A percentile compares a stretch with the other conserved stretches of the same genome.
phyloP scores from a whole-genome alignment of 2,329 filamentous ascomycete species.

The Penicillium sp. region DNA sequence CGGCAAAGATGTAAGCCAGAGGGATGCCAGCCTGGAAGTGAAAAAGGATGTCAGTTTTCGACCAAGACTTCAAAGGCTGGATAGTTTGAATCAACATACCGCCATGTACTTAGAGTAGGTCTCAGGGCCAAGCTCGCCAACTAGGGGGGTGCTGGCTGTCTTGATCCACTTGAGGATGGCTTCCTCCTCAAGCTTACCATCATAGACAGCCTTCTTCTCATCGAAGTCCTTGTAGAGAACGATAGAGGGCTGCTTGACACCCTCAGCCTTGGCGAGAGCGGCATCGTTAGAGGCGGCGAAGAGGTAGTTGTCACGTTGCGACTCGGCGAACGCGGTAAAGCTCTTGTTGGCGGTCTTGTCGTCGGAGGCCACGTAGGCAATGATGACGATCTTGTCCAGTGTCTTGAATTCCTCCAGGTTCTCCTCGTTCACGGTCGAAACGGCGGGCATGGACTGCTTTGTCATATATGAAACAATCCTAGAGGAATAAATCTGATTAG shows the following conservation, averaged over 20 bases:
- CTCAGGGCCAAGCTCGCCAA: conserved; percentile 94
- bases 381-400: conserved; percentile 90
- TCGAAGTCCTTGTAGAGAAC: conserved; percentile 98
- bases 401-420: conserved; percentile 95
- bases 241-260: conserved; percentile 78
- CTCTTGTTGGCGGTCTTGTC: conserved; percentile 85
- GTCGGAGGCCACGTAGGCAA: conserved; percentile 78
- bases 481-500: neutral
- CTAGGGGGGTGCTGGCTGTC: conserved; percentile 78
- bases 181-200: conserved; percentile 76
- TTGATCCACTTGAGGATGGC: conserved; percentile 80
- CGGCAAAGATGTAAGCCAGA: conserved; percentile 95
- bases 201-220: conserved; percentile 85
- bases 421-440: conserved; percentile 76
- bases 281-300: conserved; percentile 87
- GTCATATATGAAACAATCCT: conserved; percentile 84
- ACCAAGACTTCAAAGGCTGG: neutral
- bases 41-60: neutral
- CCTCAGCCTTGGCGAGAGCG: conserved; percentile 81
- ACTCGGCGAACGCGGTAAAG: conserved; percentile 69
- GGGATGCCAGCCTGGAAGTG: conserved; percentile 69
- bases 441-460: conserved; percentile 92
- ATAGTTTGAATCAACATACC: conserved; percentile 42
- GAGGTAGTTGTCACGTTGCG: conserved; percentile 83
- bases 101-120: conserved; percentile 96